These are phyloP conservation scores for Neurospora sp. DNA, from an alignment of 495 filamentous ascomycete species.

Conservation along the genomic window DNA sequence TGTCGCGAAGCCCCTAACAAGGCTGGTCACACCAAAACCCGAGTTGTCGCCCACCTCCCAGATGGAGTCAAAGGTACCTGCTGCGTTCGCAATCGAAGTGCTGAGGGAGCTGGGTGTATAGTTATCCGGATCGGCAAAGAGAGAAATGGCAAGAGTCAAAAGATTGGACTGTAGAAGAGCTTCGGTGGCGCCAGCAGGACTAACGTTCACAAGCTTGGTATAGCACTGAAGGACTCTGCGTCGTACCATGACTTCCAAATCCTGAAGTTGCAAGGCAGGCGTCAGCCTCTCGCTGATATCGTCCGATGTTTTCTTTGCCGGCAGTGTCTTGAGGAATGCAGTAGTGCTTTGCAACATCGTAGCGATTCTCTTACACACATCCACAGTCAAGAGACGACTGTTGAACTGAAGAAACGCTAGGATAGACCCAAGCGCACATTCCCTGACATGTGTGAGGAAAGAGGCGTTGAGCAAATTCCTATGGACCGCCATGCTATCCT, in stretches of 20 bases:
- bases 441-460: conserved; percentile 87
- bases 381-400: conserved; percentile 77
- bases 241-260: conserved; percentile 87
- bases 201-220: conserved; percentile 77
- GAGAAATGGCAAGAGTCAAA: conserved; percentile 79
- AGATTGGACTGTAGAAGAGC: conserved; percentile 84
- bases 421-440: conserved; percentile 88
- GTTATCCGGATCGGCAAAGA: conserved; percentile 88
- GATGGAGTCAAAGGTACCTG: conserved; percentile 78
- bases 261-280: conserved; percentile 80
- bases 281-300: conserved; percentile 78
- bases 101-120: conserved; percentile 76
- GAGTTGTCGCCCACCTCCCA: conserved; percentile 95
- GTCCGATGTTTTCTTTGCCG: conserved; percentile 75
- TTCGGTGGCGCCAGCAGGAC: conserved; percentile 70
- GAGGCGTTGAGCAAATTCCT: conserved; percentile 76
- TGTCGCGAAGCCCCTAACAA: conserved; percentile 68
- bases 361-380: conserved; percentile 88
- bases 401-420: conserved; percentile 92
- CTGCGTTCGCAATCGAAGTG: conserved; percentile 85
- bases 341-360: conserved; percentile 94
- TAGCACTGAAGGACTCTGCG: conserved; percentile 92
- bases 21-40: conserved; percentile 82
- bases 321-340: conserved; percentile 73
- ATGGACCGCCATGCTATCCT: conserved; percentile 68